Evolutionary conservation across 2,329 filamentous ascomycete genomes (phyloP), one percentile per base, ranked within the genome.

Genomic region (Fusarium penzigii): DNA sequence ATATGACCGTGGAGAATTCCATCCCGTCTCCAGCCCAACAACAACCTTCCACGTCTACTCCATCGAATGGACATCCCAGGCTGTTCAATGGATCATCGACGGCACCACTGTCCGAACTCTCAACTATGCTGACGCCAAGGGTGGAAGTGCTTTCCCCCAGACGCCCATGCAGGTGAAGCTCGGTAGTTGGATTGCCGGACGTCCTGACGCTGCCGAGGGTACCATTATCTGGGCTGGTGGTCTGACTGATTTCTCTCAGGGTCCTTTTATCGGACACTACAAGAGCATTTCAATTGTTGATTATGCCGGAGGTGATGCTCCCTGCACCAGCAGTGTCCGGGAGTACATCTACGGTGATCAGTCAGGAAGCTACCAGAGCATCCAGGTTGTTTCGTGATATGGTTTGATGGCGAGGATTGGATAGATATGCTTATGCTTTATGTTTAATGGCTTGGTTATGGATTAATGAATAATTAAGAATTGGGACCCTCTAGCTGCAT

Each of bases 171-270:
- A 85, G 69, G 68, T 90, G 66, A 86, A 85, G 70, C 71, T 90
- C 34, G 87, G 88, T 56, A 80, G 82, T 59, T 89, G 87, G 86
- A 80, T 82, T 39, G 83, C 76, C 40, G 83, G 83, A 39, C 71
- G 78, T 61, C 70, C 73, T 44, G 70, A 74, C 50, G 88, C 90
- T 59, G 67, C 82, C 14, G 69, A 81, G 48, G 90, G 90, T 51
- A 94, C 90, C 29, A 86, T 92, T 53, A 54, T 77, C 49, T 87
- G 85, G 85, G 83, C 84, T 39, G 87, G 86, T 58, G 88, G 87
- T 55, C 58, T 66, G 51, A 72, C 77, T 57, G 72, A 78, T 60
- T 78, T 75, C 65, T 63, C 57, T 43, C 52, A 75, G 56, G 75
- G 66, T 39, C 75, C 77, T 6, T 77, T 76, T 66, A 63, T 63